Conservation (phyloP, 805 yeast species). For the Candida taoyuanica region DNA sequence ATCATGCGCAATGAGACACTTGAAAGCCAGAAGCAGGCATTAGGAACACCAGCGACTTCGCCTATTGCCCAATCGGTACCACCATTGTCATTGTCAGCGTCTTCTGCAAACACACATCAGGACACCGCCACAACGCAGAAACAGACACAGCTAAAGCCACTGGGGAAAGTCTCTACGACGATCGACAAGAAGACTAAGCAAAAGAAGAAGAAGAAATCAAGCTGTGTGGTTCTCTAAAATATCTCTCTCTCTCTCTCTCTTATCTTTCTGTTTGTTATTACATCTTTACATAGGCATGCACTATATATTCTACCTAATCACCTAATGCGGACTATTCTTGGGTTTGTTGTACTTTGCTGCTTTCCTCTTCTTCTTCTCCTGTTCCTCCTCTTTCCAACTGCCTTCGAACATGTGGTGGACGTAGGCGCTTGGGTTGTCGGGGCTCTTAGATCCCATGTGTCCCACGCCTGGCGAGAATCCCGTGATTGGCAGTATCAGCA, state of each 20-base stretch:
- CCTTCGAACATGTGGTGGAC: slow-evolving; percentile 64
- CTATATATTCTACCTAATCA: no score
- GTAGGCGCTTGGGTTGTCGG: slow-evolving; percentile 45
- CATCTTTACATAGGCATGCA: no score
- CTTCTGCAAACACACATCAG: no score
- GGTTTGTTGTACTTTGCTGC: slow-evolving; percentile 3
- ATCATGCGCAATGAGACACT: slow-evolving; percentile 66
- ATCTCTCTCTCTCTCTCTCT: no score
- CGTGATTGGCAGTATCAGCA: slow-evolving; percentile 67
- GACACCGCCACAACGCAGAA: slow-evolving; percentile 5
- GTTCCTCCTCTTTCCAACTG: slow-evolving; percentile 46
- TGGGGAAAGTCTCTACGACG: slow-evolving; percentile 13
- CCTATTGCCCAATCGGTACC: slow-evolving; percentile 1
- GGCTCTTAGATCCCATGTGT: slow-evolving; percentile 56
- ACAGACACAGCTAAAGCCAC: slow-evolving; percentile 14
- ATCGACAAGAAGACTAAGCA: slow-evolving; percentile 3
- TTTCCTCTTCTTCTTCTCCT: slow-evolving; percentile 5
- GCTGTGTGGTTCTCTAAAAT: slow-evolving; percentile 21
- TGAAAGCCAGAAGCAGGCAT: slow-evolving; percentile 12
- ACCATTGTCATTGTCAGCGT: slow-evolving; percentile 1
- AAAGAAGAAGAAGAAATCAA: slow-evolving; percentile 27
- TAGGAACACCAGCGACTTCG: slow-evolving; percentile 5
- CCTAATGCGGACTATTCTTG: slow-evolving; percentile 4
- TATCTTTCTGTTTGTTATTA: no score
- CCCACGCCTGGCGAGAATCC: slow-evolving; percentile 65